Evolutionary conservation across 2,329 filamentous ascomycete species (phyloP), one percentile per base, ranked within the genome.

Genomic region (Colletotrichum cuscutae): DNA sequence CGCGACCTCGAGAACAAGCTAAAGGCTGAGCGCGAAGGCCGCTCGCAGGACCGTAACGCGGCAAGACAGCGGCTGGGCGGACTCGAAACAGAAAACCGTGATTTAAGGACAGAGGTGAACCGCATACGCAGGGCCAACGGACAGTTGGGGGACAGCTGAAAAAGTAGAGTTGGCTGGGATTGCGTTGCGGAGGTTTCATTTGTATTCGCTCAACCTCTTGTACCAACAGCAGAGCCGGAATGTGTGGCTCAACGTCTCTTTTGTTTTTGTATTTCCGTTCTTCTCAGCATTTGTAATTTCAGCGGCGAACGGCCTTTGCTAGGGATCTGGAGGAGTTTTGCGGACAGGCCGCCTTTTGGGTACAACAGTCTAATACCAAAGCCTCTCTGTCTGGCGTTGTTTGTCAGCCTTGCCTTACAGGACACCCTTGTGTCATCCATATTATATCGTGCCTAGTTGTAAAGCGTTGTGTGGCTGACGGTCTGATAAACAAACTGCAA

Each of bases 1-100:
- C 91, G 94, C 70, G 95, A 98, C 80, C 86, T 98, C 76, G 97
- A 99, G 85, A 89, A 92, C 76, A 91, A 97, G 77, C 86, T 99
- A 22, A 97, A 98, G 81, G 92, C 94, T 58, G 97, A 99, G 84
- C 87, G 97, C 15, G 97, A 98, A 82, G 95, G 92, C 1, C 86
- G 97, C 57, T 86, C 97, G 65, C 86, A 97, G 71, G 97, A 99
- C 83, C 90, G 97, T 4, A 93, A 89, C 60, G 95, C 95, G 28
- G 96, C 96, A 32, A 86, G 94, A 67, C 93, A 95, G 84, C 87
- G 96, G 65, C 84, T 98, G 0, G 92, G 95, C 71, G 93, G 95
- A 74, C 88, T 93, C n/a, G 89, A 92, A 79, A 85, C 88, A 66
- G 92, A 95, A 84, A 95, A 95, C 79, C 89, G 92, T 76, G 90